Conservation (phyloP, 2,329 filamentous ascomycete species). For the Stagonosporopsis rhizophila region DNA sequence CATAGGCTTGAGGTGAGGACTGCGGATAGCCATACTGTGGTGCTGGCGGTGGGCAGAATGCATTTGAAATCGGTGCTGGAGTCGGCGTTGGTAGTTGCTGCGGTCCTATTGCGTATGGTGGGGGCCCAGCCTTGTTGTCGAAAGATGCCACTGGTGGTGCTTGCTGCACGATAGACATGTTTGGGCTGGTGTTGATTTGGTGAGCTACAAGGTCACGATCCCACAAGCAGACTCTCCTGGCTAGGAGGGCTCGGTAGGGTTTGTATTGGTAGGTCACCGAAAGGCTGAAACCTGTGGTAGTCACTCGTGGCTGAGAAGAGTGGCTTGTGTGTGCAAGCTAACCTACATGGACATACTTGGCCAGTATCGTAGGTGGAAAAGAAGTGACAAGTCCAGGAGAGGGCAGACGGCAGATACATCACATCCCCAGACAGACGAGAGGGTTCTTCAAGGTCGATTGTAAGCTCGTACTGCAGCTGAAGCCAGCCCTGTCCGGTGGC, state of each 20-base stretch:
- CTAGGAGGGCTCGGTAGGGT: too few species aligned
- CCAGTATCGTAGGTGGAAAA: neutral
- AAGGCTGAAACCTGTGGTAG: constrained; percentile 15
- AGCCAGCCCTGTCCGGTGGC: constrained; percentile 36
- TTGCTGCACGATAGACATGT: constrained; percentile 25
- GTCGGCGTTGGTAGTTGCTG: constrained; percentile 30
- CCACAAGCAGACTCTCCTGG: neutral
- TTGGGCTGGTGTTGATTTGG: neutral
- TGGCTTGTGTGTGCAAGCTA: constrained; percentile 1
- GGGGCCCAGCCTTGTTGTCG: constrained; percentile 26
- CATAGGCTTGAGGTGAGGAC: constrained; percentile 13
- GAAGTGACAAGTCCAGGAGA: neutral
- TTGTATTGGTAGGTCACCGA: neutral
- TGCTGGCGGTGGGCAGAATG: constrained; percentile 19
- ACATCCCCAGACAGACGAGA: constrained; percentile 9
- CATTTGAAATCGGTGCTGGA: constrained; percentile 23
- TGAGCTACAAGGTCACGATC: neutral
- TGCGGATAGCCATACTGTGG: constrained; percentile 27
- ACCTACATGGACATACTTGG: neutral
- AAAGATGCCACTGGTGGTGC: constrained; percentile 23
- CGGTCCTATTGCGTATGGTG: constrained; percentile 29
- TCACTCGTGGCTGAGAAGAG: constrained; percentile 16
- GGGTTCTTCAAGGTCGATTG: constrained; percentile 18
- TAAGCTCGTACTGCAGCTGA: constrained; percentile 29
- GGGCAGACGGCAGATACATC: neutral